Base-by-base conservation (phyloP, 2,329 filamentous ascomycete species). In the Penicillium vulpinum region DNA sequence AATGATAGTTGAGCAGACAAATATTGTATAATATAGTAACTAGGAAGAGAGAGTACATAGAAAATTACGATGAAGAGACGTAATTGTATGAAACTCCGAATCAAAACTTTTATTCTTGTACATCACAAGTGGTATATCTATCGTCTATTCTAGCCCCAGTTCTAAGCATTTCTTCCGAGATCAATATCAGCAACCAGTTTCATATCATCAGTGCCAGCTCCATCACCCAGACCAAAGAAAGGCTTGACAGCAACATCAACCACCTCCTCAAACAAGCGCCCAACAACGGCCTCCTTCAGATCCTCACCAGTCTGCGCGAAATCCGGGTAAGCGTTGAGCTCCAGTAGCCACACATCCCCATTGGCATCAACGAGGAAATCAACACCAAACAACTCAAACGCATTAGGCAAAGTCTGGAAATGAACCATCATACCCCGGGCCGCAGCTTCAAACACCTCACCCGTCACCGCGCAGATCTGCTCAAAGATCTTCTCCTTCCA, bases 281-380 rank as follows among this genome's bases (percentile, higher is more conserved):
- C 83, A 24, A 99, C 88, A 39, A 97, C 75, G 0, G 78, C 63
- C 41, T 77, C 83, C 70, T 82, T 85, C 62, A 96, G 75, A 55
- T 89, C 88, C 8, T 83, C 82, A 0, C 94, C 94, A 16, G 92
- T 96, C 83, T 97, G 93, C 69, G 84, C 87, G 70, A 97, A 97
- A 77, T 99, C 94, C 10, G 94, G 94, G 75, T 96, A 99, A 0
- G 93, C 91, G 78, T 99, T 99, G 31, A 96, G 85, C 78, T 99
- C 94, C 55, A 99, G 78, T 68, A 99, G 73, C 86, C 87, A 97
- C 4, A 86, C 84, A 4, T 69, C 80, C 0, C 85, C 87, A 9
- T 72, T 67, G 0, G 71, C 81, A 67, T 92, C 90, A 10, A 97
- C 87, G 67, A 99, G 74, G 70, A 94, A 99, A 72, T 99, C 94